Percentiles rank a stretch among this genome's conserved stretches.
Conservation (phyloP, 805 yeast species). For the Jamesozyma piceae region DNA sequence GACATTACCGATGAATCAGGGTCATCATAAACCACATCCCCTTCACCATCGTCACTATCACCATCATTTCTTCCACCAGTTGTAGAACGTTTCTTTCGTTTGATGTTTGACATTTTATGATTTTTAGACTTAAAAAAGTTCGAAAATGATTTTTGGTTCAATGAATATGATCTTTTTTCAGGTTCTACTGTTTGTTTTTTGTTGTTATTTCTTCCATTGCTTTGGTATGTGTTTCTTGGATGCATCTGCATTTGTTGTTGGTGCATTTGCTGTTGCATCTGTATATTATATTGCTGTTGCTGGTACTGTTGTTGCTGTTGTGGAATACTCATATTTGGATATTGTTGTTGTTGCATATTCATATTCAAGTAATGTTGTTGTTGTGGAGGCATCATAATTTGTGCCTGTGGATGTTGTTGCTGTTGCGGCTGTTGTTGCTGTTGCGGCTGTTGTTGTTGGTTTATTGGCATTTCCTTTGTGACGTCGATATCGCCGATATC, state of each 20-base stretch:
- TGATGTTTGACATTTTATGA: slow-evolving; percentile 8
- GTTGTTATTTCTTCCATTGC: slow-evolving; percentile 12
- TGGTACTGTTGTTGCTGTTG: slow-evolving; percentile 2
- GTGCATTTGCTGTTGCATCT: slow-evolving; percentile 4
- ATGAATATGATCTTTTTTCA: slow-evolving; percentile 15
- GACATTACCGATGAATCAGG: slow-evolving; percentile 37
- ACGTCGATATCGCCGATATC: slow-evolving; percentile 40
- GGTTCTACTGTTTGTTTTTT: slow-evolving; percentile 1
- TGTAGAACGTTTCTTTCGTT: slow-evolving; percentile 3
- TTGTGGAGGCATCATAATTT: not conserved
- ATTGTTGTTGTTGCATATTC: not conserved
- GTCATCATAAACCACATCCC: slow-evolving; percentile 27
- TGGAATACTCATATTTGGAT: too few relatives aligned
- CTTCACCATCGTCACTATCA: slow-evolving; percentile 33
- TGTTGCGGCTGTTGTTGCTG: slow-evolving; percentile 6
- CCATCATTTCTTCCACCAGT: slow-evolving; percentile 24
- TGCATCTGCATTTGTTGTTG: slow-evolving; percentile 1
- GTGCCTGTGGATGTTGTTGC: not conserved
- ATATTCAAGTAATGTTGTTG: not conserved
- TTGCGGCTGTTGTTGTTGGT: slow-evolving; percentile 10
- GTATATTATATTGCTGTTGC: slow-evolving; percentile 7
- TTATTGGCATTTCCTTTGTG: slow-evolving; percentile 33
- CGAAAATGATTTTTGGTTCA: slow-evolving; percentile 17
- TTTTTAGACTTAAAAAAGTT: slow-evolving; percentile 19
- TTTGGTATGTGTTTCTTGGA: slow-evolving; percentile 8